These are phyloP conservation scores for Aphanomyces cochlioides DNA, from an alignment of 352 stramenopile genomes.

Conservation along the genomic window DNA sequence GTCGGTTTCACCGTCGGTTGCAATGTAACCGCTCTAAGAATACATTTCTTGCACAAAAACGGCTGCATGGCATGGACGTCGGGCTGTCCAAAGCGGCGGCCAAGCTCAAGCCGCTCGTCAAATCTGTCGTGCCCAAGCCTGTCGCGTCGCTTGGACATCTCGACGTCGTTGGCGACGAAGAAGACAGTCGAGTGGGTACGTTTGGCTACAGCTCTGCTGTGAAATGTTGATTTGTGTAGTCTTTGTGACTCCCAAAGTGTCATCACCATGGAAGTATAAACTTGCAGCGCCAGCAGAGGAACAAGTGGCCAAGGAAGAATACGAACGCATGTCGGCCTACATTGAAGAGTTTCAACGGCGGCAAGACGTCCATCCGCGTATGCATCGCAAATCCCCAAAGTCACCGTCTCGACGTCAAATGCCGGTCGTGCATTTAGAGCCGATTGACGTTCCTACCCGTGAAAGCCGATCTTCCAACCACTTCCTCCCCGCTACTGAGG, in stretches of 20 bases:
- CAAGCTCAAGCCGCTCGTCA: no score
- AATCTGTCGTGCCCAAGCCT: no score
- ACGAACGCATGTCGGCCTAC: conserved; percentile 13
- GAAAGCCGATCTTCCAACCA: background rate
- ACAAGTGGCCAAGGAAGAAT: background rate
- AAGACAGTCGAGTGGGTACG: no score
- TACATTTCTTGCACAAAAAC: no score
- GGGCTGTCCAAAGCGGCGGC: no score
- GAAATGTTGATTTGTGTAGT: background rate
- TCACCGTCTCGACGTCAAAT: background rate
- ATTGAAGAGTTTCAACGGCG: conserved; percentile 8
- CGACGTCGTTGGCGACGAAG: no score
- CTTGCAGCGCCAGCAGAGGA: background rate
- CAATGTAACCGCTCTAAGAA: no score
- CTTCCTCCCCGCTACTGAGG: background rate
- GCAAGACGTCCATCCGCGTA: background rate
- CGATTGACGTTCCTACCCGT: background rate
- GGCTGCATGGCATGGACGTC: no score
- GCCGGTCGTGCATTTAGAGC: background rate
- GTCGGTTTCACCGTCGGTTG: no score
- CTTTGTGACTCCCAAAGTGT: conserved; percentile 14
- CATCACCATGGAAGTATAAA: conserved; percentile 10
- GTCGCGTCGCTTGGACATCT: no score
- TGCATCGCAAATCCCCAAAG: background rate
- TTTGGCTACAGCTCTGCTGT: no score